Percentiles rank a stretch among this genome's conserved stretches.
These are phyloP conservation scores for Cynanchum wilfordii DNA, from an alignment of 257 asterid genomes.

Conservation along the genomic window DNA sequence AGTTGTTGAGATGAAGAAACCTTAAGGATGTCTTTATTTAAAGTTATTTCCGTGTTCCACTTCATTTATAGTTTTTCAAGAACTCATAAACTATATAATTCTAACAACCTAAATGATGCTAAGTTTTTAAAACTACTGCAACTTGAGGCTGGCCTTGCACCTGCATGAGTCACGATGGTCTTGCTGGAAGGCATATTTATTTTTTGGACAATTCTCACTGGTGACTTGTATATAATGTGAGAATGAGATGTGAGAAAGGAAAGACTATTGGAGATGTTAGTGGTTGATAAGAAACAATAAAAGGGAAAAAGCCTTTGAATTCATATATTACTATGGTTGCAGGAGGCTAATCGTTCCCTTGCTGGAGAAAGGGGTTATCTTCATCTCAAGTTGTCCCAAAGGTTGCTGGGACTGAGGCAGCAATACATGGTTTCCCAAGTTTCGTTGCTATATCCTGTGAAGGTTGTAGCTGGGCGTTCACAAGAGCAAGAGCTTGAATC, in stretches of 20 bases:
- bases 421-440: conserved; percentile 78
- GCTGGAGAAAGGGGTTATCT: conserved; percentile 71
- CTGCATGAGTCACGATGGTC: not conserved
- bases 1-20: not conserved
- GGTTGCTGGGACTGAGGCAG: conserved; percentile 59
- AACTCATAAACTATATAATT: not conserved
- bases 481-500: conserved; percentile 88
- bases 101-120: not conserved
- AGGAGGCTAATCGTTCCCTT: conserved; percentile 71
- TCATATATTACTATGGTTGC: conserved; percentile 11
- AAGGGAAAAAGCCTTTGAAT: not conserved
- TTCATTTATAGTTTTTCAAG: not conserved
- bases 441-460: conserved; percentile 79
- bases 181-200: not conserved
- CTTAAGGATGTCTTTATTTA: not conserved
- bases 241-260: not conserved
- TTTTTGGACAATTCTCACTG: not conserved
- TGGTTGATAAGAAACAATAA: not conserved
- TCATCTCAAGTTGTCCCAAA: conserved; percentile 51
- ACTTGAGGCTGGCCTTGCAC: not conserved
- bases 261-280: not conserved
- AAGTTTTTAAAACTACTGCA: not conserved
- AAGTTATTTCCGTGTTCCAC: not conserved
- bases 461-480: conserved; percentile 47
- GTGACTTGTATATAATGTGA: not conserved